Base-by-base conservation (phyloP, 352 stramenopile genomes). In the Globisporangium recalcitrans region DNA sequence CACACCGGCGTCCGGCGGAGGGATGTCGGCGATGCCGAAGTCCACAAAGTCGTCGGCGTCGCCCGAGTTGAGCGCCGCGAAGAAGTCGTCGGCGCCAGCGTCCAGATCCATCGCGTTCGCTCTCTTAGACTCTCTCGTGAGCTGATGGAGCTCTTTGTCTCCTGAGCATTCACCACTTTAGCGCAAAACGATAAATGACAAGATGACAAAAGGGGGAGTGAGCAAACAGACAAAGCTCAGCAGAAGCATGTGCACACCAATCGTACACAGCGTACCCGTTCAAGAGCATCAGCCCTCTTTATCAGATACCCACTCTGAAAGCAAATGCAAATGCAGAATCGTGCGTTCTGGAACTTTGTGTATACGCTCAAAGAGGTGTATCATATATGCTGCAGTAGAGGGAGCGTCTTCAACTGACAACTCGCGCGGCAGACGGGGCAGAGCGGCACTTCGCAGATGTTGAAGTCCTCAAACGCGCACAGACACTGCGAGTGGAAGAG, bases 391-490 rank as follows among this genome's bases (percentile, higher is more conserved):
- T 13, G 5, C 11, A 31, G 19, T 5, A 56, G 29, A 19, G 51
- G 51, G 8, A 56, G 44, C 9, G 27, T 4, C 26, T 62, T 60
- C 1, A 55, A 67, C 1, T 62, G 66, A 44, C 88, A 88, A 34
- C 51, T 71, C 36, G 65, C 56, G 40, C 85, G 78, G 67, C 87
- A 96, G 13, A 96, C 76, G 6, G 87, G 85, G 52, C 85, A 96
- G 5, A 91, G 62, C 11, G 77, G 69, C 24, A 89, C 68, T 58
- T 92, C 84, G 70, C 93, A 93, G 66, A 94, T 91, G 69, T 87
- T 93, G 59, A 96, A 96, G 42, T 87, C 67, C 61, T 94, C 87
- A 58, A 96, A 96, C 4, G 87, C 83, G 9, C 56, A 63, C 3
- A 96, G 72, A 46, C 87, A 96, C 38, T 79, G 74, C 21, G 69